phyloP scores from a whole-genome alignment of 371 early-diverging fungal genomes.

The Apophysomyces trapeziformis region DNA sequence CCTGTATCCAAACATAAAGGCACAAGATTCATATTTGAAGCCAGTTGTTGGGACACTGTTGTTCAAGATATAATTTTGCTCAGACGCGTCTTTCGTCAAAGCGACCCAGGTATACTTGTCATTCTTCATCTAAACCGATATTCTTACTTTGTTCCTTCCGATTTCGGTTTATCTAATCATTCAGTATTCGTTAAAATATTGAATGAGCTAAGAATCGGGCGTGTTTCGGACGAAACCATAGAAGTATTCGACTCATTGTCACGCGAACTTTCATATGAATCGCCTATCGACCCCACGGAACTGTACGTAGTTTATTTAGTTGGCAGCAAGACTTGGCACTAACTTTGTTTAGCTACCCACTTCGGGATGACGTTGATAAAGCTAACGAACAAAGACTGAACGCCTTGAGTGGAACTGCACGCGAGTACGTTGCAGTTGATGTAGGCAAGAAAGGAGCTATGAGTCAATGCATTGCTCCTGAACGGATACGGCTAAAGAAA shows the following conservation, averaged over 20 bases:
- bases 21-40: conserved; percentile 74
- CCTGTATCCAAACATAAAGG: conserved; percentile 62
- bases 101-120: conserved; percentile 43
- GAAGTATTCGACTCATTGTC: conserved; percentile 50
- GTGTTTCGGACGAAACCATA: conserved; percentile 54
- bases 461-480: conserved; percentile 58
- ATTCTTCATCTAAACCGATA: no score
- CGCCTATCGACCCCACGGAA: conserved; percentile 77
- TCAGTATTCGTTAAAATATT: conserved; percentile 62
- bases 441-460: conserved; percentile 45
- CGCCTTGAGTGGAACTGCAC: conserved; percentile 47
- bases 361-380: conserved; percentile 70
- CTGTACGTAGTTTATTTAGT: conserved; percentile 58
- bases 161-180: neutral
- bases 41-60: conserved; percentile 65
- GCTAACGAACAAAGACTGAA: conserved; percentile 66
- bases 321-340: neutral
- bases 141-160: conserved; percentile 28
- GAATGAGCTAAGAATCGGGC: conserved; percentile 69
- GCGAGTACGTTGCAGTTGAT: conserved; percentile 40
- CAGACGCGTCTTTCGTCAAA: conserved; percentile 58
- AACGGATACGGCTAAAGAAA: conserved; percentile 65
- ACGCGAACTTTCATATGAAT: conserved; percentile 49
- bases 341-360: conserved; percentile 46
- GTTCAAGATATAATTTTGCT: conserved; percentile 56